Conservation (phyloP, 2,329 filamentous ascomycete species). For the Mycosphaerella arachidis region DNA sequence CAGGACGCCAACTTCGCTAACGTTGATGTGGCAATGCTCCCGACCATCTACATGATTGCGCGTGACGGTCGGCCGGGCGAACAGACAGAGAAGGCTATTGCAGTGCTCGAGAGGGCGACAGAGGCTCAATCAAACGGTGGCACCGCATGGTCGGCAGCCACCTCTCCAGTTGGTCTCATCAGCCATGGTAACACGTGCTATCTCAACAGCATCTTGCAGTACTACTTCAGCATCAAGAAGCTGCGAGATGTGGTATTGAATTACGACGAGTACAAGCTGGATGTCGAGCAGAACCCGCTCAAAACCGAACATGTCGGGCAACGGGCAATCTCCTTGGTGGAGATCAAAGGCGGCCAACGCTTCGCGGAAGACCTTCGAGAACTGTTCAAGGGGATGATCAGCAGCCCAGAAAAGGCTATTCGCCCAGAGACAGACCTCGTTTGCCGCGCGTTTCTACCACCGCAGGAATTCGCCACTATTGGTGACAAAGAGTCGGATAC, state of each 20-base stretch:
- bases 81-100: slow-evolving; percentile 33
- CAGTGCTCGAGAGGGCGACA: slow-evolving; percentile 26
- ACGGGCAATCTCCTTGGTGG: slow-evolving; percentile 48
- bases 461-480: slow-evolving; percentile 22
- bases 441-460: slow-evolving; percentile 32
- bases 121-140: slow-evolving; percentile 8
- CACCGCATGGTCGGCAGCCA: slow-evolving; percentile 17
- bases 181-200: slow-evolving; percentile 99
- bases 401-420: slow-evolving; percentile 24
- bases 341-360: slow-evolving; percentile 34
- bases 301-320: slow-evolving; percentile 70
- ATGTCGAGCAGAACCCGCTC: slow-evolving; percentile 60
- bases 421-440: slow-evolving; percentile 35
- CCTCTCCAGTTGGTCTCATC: slow-evolving; percentile 74
- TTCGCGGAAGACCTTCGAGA: slow-evolving; percentile 33
- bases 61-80: slow-evolving; percentile 27
- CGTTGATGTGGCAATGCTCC: slow-evolving; percentile 23
- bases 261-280: slow-evolving; percentile 66
- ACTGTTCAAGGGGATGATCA: slow-evolving; percentile 37
- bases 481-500: slow-evolving; percentile 13
- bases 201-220: slow-evolving; percentile 92
- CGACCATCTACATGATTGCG: slow-evolving; percentile 23
- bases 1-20: slow-evolving; percentile 1
- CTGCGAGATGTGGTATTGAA: slow-evolving; percentile 76
- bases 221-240: slow-evolving; percentile 82